Percentiles rank a stretch among this genome's conserved stretches.
These are phyloP conservation scores for Verticillium tricorpus DNA, from an alignment of 2,329 filamentous ascomycete species.

Conservation along the genomic window DNA sequence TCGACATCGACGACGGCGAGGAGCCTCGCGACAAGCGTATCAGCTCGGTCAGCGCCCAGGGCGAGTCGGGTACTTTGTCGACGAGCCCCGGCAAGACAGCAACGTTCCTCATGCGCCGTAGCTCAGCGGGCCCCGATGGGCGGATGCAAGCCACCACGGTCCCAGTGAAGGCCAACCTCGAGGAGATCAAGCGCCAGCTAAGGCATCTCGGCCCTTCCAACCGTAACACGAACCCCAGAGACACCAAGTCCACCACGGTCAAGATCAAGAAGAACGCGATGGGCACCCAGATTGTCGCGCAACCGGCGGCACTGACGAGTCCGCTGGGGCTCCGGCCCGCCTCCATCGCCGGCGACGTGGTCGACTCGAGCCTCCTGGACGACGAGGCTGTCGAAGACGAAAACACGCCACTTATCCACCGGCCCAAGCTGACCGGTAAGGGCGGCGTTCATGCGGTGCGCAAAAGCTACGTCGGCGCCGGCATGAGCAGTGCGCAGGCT, in stretches of 20 bases:
- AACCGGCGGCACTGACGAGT: constrained; percentile 42
- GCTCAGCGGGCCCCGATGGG: constrained; percentile 51
- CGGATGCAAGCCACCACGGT: constrained; percentile 41
- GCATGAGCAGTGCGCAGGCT: constrained; percentile 10
- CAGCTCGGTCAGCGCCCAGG: constrained; percentile 30
- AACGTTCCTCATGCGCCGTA: constrained; percentile 56
- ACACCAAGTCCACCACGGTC: constrained; percentile 57
- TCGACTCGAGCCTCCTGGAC: constrained; percentile 4
- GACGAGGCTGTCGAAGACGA: constrained; percentile 10
- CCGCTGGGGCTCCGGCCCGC: constrained; percentile 16
- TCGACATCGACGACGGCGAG: constrained; percentile 39
- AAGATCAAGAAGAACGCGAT: constrained; percentile 51
- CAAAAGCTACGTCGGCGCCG: constrained; percentile 12
- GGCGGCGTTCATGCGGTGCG: constrained; percentile 13
- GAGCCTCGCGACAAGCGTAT: constrained; percentile 20
- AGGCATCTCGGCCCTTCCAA: constrained; percentile 65
- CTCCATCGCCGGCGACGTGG: constrained; percentile 13
- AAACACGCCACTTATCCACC: constrained; percentile 9
- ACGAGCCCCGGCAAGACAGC: constrained; percentile 44
- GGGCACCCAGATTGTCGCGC: not conserved
- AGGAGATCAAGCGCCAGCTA: constrained; percentile 59
- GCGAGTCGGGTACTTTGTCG: constrained; percentile 34
- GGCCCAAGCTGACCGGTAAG: constrained; percentile 18
- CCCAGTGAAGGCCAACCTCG: constrained; percentile 54
- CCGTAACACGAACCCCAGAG: constrained; percentile 58